These are phyloP conservation scores for Garcia nutans DNA, from an alignment of 345 rosid genomes.

Conservation along the genomic window DNA sequence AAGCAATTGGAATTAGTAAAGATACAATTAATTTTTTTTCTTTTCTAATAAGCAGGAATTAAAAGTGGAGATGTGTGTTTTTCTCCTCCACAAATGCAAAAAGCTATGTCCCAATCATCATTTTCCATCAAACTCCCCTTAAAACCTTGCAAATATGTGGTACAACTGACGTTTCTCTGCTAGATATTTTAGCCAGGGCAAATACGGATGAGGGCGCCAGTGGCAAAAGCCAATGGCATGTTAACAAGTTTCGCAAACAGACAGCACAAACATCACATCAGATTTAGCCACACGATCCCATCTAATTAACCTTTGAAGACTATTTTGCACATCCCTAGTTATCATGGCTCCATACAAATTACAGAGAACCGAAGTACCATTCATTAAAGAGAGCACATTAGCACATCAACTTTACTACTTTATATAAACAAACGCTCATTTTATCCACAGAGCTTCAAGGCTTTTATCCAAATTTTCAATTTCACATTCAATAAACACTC, in stretches of 20 bases:
- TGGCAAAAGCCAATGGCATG: background rate
- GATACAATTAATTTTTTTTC: no score
- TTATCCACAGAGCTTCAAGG: background rate
- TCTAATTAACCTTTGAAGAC: background rate
- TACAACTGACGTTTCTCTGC: background rate
- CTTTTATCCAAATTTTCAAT: background rate
- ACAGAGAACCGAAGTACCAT: background rate
- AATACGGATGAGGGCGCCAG: background rate
- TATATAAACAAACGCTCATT: background rate
- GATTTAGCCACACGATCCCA: background rate
- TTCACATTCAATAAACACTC: background rate
- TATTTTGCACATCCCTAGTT: no score
- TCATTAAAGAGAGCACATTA: background rate
- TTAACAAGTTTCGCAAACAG: background rate
- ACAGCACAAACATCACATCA: background rate
- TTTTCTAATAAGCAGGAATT: no score
- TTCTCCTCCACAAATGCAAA: background rate
- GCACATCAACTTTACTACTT: background rate
- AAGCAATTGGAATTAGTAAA: no score
- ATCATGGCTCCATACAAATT: background rate
- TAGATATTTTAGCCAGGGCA: conserved; percentile 15
- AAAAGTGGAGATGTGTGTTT: no score
- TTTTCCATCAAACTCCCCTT: background rate
- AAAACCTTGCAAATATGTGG: conserved; percentile 1
- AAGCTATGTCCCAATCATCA: background rate